Percentiles rank a stretch among this genome's conserved stretches.
These are phyloP conservation scores for Lepraria neglecta DNA, from an alignment of 495 filamentous ascomycete genomes.

Conservation along the genomic window DNA sequence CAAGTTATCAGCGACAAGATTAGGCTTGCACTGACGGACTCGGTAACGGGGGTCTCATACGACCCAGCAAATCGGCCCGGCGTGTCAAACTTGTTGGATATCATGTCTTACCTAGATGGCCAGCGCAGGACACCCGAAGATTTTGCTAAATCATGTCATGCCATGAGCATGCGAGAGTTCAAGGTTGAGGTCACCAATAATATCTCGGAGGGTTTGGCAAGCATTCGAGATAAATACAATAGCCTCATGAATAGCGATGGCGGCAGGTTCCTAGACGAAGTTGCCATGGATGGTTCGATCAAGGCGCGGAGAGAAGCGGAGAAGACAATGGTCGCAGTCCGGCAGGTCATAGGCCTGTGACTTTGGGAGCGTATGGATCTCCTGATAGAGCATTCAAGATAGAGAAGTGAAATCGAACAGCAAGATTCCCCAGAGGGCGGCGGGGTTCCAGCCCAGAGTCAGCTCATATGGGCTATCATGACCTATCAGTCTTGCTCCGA, in stretches of 20 bases:
- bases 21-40: slow-evolving; percentile 71
- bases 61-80: slow-evolving; percentile 67
- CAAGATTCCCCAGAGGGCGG: no score
- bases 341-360: slow-evolving; percentile 56
- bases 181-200: slow-evolving; percentile 56
- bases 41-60: slow-evolving; percentile 54
- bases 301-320: slow-evolving; percentile 59
- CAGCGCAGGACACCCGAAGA: slow-evolving; percentile 41
- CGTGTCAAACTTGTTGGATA: slow-evolving; percentile 76
- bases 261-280: slow-evolving; percentile 49
- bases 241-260: slow-evolving; percentile 43
- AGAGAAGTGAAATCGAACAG: no score
- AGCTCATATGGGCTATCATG: no score
- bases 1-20: slow-evolving; percentile 60
- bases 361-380: no score
- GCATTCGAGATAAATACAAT: slow-evolving; percentile 57
- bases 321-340: slow-evolving; percentile 59
- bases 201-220: slow-evolving; percentile 49
- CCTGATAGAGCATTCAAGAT: no score
- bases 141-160: slow-evolving; percentile 50
- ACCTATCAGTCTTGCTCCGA: no score
- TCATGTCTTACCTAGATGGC: slow-evolving; percentile 59
- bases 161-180: slow-evolving; percentile 50
- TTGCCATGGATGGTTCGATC: slow-evolving; percentile 53
- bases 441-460: no score